phyloP scores from a whole-genome alignment of 306 rosid species.

The Cucumis cinereus region DNA sequence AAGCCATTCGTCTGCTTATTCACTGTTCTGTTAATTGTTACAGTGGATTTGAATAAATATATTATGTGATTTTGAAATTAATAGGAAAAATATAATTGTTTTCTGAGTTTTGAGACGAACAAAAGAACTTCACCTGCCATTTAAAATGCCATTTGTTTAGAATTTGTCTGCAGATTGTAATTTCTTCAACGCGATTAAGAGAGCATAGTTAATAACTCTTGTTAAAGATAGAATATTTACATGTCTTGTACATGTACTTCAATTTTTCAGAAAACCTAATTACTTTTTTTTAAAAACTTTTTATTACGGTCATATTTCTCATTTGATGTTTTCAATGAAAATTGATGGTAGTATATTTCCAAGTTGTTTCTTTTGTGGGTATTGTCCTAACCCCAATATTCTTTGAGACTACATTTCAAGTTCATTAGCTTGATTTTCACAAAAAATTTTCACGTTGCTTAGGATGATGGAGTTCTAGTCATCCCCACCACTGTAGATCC shows the following conservation, averaged over 20 bases:
- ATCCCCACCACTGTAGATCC: conserved; percentile 82
- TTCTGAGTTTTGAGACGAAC: background rate
- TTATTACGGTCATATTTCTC: background rate
- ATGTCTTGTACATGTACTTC: background rate
- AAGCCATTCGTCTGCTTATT: background rate
- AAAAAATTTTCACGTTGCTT: conserved; percentile 2
- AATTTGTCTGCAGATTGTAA: background rate
- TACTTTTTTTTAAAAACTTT: background rate
- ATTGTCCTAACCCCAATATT: background rate
- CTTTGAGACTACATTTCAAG: background rate
- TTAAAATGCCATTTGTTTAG: background rate
- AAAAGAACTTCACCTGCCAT: background rate
- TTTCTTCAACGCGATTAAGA: background rate
- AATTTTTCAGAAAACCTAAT: background rate
- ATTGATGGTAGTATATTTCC: background rate
- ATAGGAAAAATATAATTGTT: background rate
- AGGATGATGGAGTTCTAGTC: conserved; percentile 96
- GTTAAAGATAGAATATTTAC: background rate
- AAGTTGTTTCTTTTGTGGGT: background rate
- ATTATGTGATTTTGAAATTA: background rate
- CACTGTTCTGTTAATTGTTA: background rate
- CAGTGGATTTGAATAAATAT: background rate
- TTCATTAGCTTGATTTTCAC: background rate
- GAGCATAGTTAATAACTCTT: background rate
- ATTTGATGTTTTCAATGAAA: background rate